Percentiles rank a stretch among this genome's conserved stretches.
Evolutionary conservation across 768 basidiomycete genomes (phyloP).

Genomic region (Phlebiopsis flavidoalba): DNA sequence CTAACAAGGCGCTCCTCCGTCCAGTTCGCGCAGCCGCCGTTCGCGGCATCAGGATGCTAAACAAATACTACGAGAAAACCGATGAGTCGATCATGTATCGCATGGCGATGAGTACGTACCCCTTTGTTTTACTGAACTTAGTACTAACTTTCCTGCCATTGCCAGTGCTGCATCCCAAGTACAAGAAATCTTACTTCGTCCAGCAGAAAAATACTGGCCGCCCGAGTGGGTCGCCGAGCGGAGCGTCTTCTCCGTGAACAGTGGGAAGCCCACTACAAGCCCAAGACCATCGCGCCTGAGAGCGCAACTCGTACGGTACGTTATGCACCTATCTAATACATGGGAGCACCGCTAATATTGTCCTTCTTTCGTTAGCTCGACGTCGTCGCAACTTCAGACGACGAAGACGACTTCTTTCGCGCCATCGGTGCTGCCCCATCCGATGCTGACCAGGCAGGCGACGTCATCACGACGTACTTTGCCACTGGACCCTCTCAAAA

Average conservation of each 20-base stretch:
- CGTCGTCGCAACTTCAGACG: constrained; percentile 25
- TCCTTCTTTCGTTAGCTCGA: constrained; percentile 14
- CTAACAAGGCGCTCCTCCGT: neutral
- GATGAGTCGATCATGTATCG: constrained; percentile 23
- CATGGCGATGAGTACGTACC: too few relatives aligned
- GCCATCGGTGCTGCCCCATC: neutral
- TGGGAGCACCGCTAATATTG: constrained; percentile 25
- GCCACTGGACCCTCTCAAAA: neutral
- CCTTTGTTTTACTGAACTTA: too few relatives aligned
- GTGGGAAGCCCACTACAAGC: too few relatives aligned
- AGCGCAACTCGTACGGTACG: constrained; percentile 19
- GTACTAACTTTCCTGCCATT: too few relatives aligned
- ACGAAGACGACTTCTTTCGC: constrained; percentile 8
- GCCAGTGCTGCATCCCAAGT: too few relatives aligned
- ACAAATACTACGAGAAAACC: constrained; percentile 26
- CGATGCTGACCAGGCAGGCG: neutral
- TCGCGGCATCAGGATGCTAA: constrained; percentile 15
- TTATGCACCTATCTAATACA: constrained; percentile 19
- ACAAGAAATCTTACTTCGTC: too few relatives aligned
- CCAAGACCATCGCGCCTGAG: constrained; percentile 22
- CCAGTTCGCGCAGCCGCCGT: neutral
- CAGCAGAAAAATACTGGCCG: too few relatives aligned
- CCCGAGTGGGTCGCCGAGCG: too few relatives aligned
- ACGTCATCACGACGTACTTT: neutral
- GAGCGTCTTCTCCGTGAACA: too few relatives aligned